A percentile compares a stretch with the other conserved stretches of the same genome.
These are phyloP conservation scores for Zygosaccharomyces kombuchaensis DNA, from an alignment of 805 yeast species.

Conservation along the genomic window DNA sequence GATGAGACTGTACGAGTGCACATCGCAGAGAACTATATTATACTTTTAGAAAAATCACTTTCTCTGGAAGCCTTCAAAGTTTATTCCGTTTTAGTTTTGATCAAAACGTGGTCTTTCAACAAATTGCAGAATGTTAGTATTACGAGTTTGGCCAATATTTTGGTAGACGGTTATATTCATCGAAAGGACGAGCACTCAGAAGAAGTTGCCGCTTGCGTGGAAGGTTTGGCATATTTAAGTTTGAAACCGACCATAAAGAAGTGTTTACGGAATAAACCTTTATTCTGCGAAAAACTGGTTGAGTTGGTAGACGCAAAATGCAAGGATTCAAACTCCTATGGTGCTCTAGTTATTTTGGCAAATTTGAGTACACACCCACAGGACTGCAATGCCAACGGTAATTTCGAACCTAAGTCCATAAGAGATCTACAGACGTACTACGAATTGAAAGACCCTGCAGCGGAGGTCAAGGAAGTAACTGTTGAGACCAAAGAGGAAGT, in stretches of 20 bases:
- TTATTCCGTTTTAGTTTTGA: slow-evolving; percentile 43
- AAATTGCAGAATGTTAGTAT: slow-evolving; percentile 34
- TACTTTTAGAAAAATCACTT: slow-evolving; percentile 39
- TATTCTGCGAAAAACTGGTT: slow-evolving; percentile 33
- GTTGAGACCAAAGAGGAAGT: slow-evolving; percentile 22
- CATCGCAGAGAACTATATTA: slow-evolving; percentile 43
- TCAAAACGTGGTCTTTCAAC: slow-evolving; percentile 54
- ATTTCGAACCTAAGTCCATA: slow-evolving; percentile 20
- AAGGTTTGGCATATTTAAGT: slow-evolving; percentile 49
- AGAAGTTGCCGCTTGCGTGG: slow-evolving; percentile 32
- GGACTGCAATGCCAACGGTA: slow-evolving; percentile 11
- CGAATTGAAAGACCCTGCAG: slow-evolving; percentile 27
- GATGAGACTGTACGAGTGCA: slow-evolving; percentile 47
- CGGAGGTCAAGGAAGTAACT: slow-evolving; percentile 11
- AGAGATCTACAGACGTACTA: slow-evolving; percentile 33
- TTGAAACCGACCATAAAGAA: slow-evolving; percentile 39
- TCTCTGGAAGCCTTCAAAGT: slow-evolving; percentile 27
- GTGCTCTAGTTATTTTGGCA: slow-evolving; percentile 33
- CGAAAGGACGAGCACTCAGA: slow-evolving; percentile 7
- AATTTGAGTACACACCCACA: slow-evolving; percentile 30
- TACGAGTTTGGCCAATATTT: slow-evolving; percentile 34
- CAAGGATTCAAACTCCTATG: slow-evolving; percentile 27
- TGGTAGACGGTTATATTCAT: slow-evolving; percentile 17
- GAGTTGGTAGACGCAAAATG: slow-evolving; percentile 20
- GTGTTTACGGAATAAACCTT: slow-evolving; percentile 37